These are phyloP conservation scores for Wickerhamiella australiensis DNA, from an alignment of 805 yeast species.

Conservation along the genomic window DNA sequence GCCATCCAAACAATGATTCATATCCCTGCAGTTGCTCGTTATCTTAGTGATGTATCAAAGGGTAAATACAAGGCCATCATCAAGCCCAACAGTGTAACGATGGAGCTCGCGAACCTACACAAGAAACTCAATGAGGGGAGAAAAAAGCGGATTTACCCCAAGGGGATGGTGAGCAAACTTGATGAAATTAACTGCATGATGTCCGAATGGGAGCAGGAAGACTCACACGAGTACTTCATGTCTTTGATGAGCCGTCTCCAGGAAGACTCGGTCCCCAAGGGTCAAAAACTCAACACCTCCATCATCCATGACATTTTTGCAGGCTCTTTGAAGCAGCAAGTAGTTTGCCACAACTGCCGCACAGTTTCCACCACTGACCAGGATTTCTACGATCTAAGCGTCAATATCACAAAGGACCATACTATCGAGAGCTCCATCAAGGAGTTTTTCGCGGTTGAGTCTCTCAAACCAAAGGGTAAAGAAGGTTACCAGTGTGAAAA, in stretches of 20 bases:
- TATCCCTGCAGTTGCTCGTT: slow-evolving; percentile 81
- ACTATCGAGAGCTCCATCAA: slow-evolving; percentile 62
- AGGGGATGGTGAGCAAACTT: slow-evolving; percentile 53
- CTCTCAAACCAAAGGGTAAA: slow-evolving; percentile 34
- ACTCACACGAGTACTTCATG: slow-evolving; percentile 95
- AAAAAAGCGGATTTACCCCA: slow-evolving; percentile 55
- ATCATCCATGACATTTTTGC: slow-evolving; percentile 90
- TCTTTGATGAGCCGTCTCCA: slow-evolving; percentile 76
- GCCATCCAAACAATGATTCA: slow-evolving; percentile 87
- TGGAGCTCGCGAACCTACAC: slow-evolving; percentile 25
- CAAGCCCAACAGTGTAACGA: slow-evolving; percentile 21
- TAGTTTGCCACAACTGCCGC: slow-evolving; percentile 73
- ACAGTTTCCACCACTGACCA: slow-evolving; percentile 77
- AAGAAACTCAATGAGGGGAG: slow-evolving; percentile 22
- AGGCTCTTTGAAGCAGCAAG: slow-evolving; percentile 73
- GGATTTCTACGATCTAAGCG: slow-evolving; percentile 83
- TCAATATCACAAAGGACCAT: slow-evolving; percentile 39
- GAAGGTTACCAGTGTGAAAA: slow-evolving; percentile 69
- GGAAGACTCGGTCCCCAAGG: slow-evolving; percentile 86
- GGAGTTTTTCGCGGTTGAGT: slow-evolving; percentile 76
- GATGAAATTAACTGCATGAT: slow-evolving; percentile 89
- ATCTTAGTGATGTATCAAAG: slow-evolving; percentile 51
- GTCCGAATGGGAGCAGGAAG: slow-evolving; percentile 97
- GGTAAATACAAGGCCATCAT: slow-evolving; percentile 34
- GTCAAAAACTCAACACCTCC: slow-evolving; percentile 68